Evolutionary conservation across 2,329 filamentous ascomycete genomes (phyloP).

Genomic region (Trichoderma sp.): DNA sequence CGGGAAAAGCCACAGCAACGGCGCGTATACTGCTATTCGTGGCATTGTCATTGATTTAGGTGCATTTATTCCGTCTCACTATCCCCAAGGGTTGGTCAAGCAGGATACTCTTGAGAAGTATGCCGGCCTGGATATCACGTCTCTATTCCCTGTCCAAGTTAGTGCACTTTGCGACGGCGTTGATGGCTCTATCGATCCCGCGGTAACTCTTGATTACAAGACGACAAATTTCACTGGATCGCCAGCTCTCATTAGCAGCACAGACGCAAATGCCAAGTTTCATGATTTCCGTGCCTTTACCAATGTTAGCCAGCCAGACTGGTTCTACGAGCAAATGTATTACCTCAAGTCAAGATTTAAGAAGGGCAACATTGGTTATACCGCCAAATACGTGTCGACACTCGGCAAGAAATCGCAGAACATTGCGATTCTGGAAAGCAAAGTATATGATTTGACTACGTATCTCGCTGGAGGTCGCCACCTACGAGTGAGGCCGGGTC

Average conservation of each 20-base stretch:
- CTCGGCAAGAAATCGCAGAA: constrained; percentile 65
- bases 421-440: constrained; percentile 77
- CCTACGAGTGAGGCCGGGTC: constrained; percentile 60
- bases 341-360: constrained; percentile 77
- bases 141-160: constrained; percentile 91
- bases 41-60: constrained; percentile 86
- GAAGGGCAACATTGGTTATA: constrained; percentile 87
- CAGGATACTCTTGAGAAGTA: constrained; percentile 72
- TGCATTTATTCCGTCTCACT: constrained; percentile 74
- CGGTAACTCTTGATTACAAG: constrained; percentile 84
- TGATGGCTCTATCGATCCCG: constrained; percentile 64
- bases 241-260: constrained; percentile 64
- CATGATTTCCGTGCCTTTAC: constrained; percentile 90
- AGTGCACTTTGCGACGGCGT: constrained; percentile 85
- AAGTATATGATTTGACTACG: constrained; percentile 86
- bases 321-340: constrained; percentile 89
- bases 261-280: constrained; percentile 76
- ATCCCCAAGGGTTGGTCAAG: constrained; percentile 60
- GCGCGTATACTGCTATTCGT: constrained; percentile 78
- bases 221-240: constrained; percentile 74
- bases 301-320: constrained; percentile 82
- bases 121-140: constrained; percentile 83
- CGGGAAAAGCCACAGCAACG: constrained; percentile 66
- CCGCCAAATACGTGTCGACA: constrained; percentile 72
- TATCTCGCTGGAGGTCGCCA: constrained; percentile 78